These are phyloP conservation scores for Agrocybe chaxingu DNA, from an alignment of 768 basidiomycete species.

Conservation along the genomic window DNA sequence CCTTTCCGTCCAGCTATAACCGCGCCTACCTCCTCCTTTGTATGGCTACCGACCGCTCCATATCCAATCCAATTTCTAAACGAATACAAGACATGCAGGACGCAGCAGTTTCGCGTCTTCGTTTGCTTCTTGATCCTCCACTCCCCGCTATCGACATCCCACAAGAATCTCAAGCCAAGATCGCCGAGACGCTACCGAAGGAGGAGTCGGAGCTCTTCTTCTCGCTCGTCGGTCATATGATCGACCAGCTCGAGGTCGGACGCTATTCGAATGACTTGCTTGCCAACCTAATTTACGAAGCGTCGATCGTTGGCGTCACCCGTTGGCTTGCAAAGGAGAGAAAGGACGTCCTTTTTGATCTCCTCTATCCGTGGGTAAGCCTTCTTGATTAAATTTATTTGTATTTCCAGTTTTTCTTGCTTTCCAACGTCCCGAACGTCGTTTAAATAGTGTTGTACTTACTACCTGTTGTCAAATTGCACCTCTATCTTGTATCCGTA, in stretches of 20 bases:
- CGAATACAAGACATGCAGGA: slow-evolving; percentile 12
- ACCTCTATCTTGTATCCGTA: no score
- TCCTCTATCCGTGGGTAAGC: slow-evolving; percentile 9
- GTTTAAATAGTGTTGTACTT: no score
- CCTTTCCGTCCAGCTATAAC: slow-evolving; percentile 20
- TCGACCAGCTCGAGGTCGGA: slow-evolving; percentile 10
- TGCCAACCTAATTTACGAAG: slow-evolving; percentile 21
- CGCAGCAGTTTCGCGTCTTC: slow-evolving; percentile 7
- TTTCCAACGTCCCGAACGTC: no score
- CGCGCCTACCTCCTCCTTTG: slow-evolving; percentile 20
- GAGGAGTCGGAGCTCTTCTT: slow-evolving; percentile 22
- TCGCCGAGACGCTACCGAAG: slow-evolving; percentile 14
- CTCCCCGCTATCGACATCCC: background rate
- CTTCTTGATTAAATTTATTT: slow-evolving; percentile 1
- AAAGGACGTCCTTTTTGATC: slow-evolving; percentile 13
- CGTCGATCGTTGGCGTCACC: slow-evolving; percentile 20
- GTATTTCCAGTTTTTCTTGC: slow-evolving; percentile 4
- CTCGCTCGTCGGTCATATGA: slow-evolving; percentile 9
- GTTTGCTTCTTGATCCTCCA: slow-evolving; percentile 11
- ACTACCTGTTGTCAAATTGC: no score
- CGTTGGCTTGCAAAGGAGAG: slow-evolving; percentile 19
- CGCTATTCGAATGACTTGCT: slow-evolving; percentile 14
- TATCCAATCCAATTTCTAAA: slow-evolving; percentile 14
- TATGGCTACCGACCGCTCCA: slow-evolving; percentile 15
- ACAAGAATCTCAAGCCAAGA: background rate